Base-by-base conservation (phyloP, 768 basidiomycete species). In the Tulasnella sp. region DNA sequence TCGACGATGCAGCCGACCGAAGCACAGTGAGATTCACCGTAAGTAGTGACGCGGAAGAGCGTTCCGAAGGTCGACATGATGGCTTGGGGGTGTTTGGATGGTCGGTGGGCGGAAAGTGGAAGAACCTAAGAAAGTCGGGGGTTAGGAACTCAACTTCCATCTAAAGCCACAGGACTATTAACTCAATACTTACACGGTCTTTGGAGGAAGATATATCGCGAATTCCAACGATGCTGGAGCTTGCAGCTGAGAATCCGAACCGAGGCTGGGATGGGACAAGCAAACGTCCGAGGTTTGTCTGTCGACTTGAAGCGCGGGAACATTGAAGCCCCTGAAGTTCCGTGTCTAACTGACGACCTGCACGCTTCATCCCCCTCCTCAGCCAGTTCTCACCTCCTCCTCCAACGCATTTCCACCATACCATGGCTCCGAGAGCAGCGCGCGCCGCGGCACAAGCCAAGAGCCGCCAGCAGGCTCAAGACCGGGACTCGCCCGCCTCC, bases 1-100 rank as follows among this genome's bases (percentile, higher is more conserved):
- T 99, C 98, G 83, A 99, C 91, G 85, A 99, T 98, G 46, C 95
- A 96, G 19, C 98, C 98, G 46, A 99, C 98, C 19, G 95, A 97
- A 40, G 94, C 91, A 84, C 98, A 98, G 85, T 99, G 98, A 81
- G 94, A 96, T 88, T 99, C 98, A 80, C 98, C 98, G 84, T 94
- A 99, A 81, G 98, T 99, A 76, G 97, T 97, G 38, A 99, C 98
- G 72, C 95, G 90, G 88, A 94, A 99, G 52, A 94, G 88, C 36
- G 88, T 90, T 34, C 98, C 98, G 86, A 93, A 99, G 77, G 96
- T 94, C 34, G 96, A 97, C 98, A 99, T 98, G 71, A n/a, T 84
- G 76, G 40, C 62, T 68, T 68, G 31, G 34, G 27, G 62, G 10
- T 68, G 27, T 27, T 68, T 68, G 34, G 62, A 68, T 14, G 27